Percentiles rank a stretch among this genome's conserved stretches.
These are phyloP conservation scores for Cynanchum wilfordii DNA, from an alignment of 257 asterid genomes.

Conservation along the genomic window DNA sequence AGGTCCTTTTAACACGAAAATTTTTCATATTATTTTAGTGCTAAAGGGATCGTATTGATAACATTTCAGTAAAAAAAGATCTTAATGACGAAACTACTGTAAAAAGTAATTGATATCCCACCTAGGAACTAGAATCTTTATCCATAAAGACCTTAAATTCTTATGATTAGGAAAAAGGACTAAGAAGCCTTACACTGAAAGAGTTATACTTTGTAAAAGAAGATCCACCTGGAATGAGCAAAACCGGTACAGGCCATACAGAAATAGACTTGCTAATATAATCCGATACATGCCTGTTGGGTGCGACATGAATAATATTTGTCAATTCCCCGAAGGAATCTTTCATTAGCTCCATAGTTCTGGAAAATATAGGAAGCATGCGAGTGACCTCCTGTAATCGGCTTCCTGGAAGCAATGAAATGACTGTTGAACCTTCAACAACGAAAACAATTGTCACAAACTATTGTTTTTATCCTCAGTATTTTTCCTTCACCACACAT, in stretches of 20 bases:
- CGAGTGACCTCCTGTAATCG: constrained; percentile 87
- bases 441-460: neutral
- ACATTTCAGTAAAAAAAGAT: too few relatives aligned
- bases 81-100: too few relatives aligned
- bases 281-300: constrained; percentile 67
- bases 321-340: constrained; percentile 41
- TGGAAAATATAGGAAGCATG: constrained; percentile 70
- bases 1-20: too few relatives aligned
- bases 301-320: constrained; percentile 73
- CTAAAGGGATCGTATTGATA: too few relatives aligned
- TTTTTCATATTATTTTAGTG: too few relatives aligned
- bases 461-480: neutral
- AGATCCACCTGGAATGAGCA: constrained; percentile 65
- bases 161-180: neutral
- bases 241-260: constrained; percentile 59
- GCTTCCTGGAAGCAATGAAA: constrained; percentile 94
- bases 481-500: neutral
- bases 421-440: constrained; percentile 58
- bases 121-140: neutral
- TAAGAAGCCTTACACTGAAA: constrained; percentile 55
- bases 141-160: neutral
- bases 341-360: constrained; percentile 52
- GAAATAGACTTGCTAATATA: constrained; percentile 37
- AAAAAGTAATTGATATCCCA: too few relatives aligned
- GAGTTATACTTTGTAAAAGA: constrained; percentile 51